phyloP scores from a whole-genome alignment of 2,329 filamentous ascomycete genomes.

The Fusarium buharicum region DNA sequence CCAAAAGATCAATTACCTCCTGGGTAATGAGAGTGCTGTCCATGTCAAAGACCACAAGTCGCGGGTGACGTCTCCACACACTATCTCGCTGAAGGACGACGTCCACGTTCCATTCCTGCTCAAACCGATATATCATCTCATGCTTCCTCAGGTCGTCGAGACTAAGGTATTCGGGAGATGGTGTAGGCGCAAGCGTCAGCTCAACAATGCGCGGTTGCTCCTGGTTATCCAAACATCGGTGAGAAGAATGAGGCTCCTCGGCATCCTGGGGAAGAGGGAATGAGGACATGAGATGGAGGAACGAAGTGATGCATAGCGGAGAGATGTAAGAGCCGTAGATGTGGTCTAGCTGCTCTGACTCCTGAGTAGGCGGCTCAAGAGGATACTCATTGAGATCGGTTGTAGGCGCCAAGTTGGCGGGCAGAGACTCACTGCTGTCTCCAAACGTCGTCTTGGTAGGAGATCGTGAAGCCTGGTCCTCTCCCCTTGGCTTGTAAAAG shows the following conservation, averaged over 20 bases:
- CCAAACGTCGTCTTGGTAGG: constrained; percentile 45
- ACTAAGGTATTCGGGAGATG: constrained; percentile 70
- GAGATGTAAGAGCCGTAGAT: constrained; percentile 74
- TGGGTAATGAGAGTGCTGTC: constrained; percentile 97
- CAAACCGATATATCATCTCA: constrained; percentile 83
- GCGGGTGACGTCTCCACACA: constrained; percentile 80
- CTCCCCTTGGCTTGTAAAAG: constrained; percentile 65
- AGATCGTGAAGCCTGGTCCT: constrained; percentile 46
- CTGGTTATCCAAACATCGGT: constrained; percentile 71
- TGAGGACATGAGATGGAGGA: constrained; percentile 72
- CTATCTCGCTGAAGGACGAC: constrained; percentile 79
- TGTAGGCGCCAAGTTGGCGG: constrained; percentile 68
- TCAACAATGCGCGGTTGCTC: constrained; percentile 73
- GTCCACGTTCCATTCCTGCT: constrained; percentile 89
- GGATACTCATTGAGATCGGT: constrained; percentile 68
- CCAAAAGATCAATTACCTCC: constrained; percentile 96
- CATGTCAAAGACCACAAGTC: constrained; percentile 97
- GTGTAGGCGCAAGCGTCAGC: constrained; percentile 69
- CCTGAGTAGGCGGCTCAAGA: constrained; percentile 66
- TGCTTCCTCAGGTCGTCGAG: constrained; percentile 79
- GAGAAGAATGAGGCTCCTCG: constrained; percentile 67
- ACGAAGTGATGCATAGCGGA: constrained; percentile 72
- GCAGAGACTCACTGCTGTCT: constrained; percentile 52
- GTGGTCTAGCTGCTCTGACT: constrained; percentile 69
- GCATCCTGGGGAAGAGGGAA: constrained; percentile 66